phyloP scores from a whole-genome alignment of 208 protist species.

The Angomonas desouzai region DNA sequence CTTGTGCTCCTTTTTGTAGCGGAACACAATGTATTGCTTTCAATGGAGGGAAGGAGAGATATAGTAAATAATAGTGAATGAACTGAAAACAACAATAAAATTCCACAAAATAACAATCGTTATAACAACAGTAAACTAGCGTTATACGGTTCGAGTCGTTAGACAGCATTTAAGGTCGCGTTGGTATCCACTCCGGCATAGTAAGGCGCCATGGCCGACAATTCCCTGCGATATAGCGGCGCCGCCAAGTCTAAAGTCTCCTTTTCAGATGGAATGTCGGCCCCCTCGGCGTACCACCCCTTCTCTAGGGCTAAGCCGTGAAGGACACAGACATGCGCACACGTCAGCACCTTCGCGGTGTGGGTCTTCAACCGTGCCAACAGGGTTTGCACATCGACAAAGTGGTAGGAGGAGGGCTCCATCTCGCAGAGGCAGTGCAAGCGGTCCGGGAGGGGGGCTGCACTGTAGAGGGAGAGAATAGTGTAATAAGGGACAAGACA shows the following conservation, averaged over 20 bases:
- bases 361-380: neutral
- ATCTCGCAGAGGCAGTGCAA: neutral
- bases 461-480: neutral
- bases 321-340: neutral
- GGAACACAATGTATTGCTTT: neutral
- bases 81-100: too few species aligned
- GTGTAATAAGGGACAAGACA: constrained; percentile 5
- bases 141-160: neutral
- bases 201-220: neutral
- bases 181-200: neutral
- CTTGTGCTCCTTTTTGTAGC: neutral
- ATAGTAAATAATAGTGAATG: too few species aligned
- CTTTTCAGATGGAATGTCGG: neutral
- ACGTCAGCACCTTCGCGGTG: neutral
- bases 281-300: neutral
- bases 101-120: too few species aligned
- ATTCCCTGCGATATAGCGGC: neutral
- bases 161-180: neutral
- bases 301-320: neutral
- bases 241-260: neutral
- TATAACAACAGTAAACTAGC: neutral
- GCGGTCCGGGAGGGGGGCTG: neutral
- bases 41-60: too few species aligned
- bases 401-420: neutral
- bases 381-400: neutral